Conservation (phyloP, 2,329 filamentous ascomycete genomes). For the Calonectria pauciramosa region DNA sequence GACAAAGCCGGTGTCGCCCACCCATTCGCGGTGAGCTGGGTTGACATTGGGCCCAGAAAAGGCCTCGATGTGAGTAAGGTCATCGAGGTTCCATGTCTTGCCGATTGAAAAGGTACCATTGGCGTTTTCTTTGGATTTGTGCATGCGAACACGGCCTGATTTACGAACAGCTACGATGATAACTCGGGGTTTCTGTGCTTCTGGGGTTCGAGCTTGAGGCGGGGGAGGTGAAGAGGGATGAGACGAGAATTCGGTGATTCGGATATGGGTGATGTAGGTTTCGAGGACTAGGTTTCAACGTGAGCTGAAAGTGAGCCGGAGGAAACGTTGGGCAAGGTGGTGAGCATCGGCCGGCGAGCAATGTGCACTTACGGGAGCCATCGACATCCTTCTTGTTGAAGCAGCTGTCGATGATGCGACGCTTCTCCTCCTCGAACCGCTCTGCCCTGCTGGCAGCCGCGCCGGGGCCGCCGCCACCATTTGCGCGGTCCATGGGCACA, state of each 20-base stretch:
- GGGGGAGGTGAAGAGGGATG: slow-evolving; percentile 89
- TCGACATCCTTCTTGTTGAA: slow-evolving; percentile 92
- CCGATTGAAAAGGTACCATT: slow-evolving; percentile 97
- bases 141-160: slow-evolving; percentile 92
- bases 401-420: slow-evolving; percentile 93
- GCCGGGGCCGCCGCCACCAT: slow-evolving; percentile 51
- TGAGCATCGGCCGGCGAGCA: slow-evolving; percentile 12
- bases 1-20: slow-evolving; percentile 85
- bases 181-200: slow-evolving; percentile 87
- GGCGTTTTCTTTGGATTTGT: slow-evolving; percentile 95
- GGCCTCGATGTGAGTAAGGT: slow-evolving; percentile 86
- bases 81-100: slow-evolving; percentile 98
- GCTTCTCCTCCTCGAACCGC: slow-evolving; percentile 96
- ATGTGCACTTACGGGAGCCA: slow-evolving; percentile 78
- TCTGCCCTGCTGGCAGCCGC: slow-evolving; percentile 71
- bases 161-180: slow-evolving; percentile 95
- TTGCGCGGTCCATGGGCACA: slow-evolving; percentile 56
- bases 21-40: slow-evolving; percentile 79
- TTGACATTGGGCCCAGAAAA: slow-evolving; percentile 74
- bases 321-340: background rate
- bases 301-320: slow-evolving; percentile 28
- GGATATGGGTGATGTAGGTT: slow-evolving; percentile 98
- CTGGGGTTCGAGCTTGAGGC: slow-evolving; percentile 76
- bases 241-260: slow-evolving; percentile 87
- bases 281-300: slow-evolving; percentile 64